A percentile compares a stretch with the other conserved stretches of the same genome.
phyloP scores from a whole-genome alignment of 2,329 filamentous ascomycete species.

The Metarhizium album region DNA sequence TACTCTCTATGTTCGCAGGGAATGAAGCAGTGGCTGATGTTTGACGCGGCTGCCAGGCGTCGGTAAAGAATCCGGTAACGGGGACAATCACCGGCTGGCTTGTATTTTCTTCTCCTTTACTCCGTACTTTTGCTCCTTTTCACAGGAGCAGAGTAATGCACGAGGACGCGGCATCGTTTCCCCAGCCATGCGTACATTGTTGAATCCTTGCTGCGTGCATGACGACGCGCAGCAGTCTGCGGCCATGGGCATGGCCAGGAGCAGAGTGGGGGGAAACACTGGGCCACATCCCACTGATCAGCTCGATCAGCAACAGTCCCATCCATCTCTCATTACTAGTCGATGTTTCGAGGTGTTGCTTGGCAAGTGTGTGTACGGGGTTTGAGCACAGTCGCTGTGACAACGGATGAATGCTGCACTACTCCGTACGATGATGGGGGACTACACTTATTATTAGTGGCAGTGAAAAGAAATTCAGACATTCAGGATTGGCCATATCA shows the following conservation, averaged over 20 bases:
- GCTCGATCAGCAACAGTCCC: background rate
- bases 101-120: background rate
- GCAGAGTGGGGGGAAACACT: background rate
- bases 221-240: conserved; percentile 1
- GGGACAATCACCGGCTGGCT: background rate
- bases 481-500: background rate
- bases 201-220: background rate
- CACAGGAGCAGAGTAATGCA: background rate
- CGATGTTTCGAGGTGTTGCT: background rate
- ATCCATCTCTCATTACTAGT: background rate
- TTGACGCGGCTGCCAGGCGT: too few relatives aligned
- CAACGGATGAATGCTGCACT: background rate
- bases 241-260: background rate
- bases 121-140: background rate
- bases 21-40: too few relatives aligned
- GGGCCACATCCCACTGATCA: background rate
- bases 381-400: background rate
- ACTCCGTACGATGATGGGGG: too few relatives aligned
- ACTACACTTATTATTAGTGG: too few relatives aligned
- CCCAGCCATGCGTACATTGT: background rate
- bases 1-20: too few relatives aligned
- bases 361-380: background rate
- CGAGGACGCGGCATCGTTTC: background rate
- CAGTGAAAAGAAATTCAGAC: too few relatives aligned
- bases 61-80: too few relatives aligned